Conservation (phyloP, 2,329 filamentous ascomycete genomes). For the Cladosporium oxysporum region DNA sequence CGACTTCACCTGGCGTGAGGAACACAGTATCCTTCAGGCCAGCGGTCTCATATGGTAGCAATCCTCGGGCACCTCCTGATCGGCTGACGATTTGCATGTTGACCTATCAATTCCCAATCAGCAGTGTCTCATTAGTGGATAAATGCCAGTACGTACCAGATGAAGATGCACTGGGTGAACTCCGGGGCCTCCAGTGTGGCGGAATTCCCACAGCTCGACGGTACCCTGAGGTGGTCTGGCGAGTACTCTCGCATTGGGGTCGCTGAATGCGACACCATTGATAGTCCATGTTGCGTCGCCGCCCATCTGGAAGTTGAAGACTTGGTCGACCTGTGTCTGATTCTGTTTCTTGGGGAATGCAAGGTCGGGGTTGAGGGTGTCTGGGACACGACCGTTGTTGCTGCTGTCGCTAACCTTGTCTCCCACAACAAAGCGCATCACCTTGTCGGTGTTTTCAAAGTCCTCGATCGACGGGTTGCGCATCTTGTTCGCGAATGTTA, state of each 20-base stretch:
- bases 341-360: constrained; percentile 37
- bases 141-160: constrained; percentile 38
- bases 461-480: constrained; percentile 45
- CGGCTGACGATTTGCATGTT: constrained; percentile 58
- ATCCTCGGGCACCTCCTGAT: constrained; percentile 45
- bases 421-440: constrained; percentile 56
- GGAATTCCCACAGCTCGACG: constrained; percentile 53
- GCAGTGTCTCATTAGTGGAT: neutral
- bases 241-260: constrained; percentile 52
- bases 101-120: constrained; percentile 31
- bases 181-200: constrained; percentile 54
- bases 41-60: constrained; percentile 55
- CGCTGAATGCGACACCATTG: constrained; percentile 52
- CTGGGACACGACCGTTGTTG: constrained; percentile 44
- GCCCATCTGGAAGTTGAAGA: constrained; percentile 50
- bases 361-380: constrained; percentile 34
- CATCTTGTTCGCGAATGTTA: constrained; percentile 33
- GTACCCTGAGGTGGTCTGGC: constrained; percentile 51
- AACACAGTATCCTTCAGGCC: constrained; percentile 62
- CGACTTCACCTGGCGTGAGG: constrained; percentile 54
- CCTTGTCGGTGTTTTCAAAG: constrained; percentile 54
- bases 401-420: constrained; percentile 41
- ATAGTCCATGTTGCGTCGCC: constrained; percentile 50
- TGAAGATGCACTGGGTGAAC: constrained; percentile 60
- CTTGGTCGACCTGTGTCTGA: constrained; percentile 43